phyloP scores from a whole-genome alignment of 371 early-diverging fungal species.

The Mortierella polycephala region DNA sequence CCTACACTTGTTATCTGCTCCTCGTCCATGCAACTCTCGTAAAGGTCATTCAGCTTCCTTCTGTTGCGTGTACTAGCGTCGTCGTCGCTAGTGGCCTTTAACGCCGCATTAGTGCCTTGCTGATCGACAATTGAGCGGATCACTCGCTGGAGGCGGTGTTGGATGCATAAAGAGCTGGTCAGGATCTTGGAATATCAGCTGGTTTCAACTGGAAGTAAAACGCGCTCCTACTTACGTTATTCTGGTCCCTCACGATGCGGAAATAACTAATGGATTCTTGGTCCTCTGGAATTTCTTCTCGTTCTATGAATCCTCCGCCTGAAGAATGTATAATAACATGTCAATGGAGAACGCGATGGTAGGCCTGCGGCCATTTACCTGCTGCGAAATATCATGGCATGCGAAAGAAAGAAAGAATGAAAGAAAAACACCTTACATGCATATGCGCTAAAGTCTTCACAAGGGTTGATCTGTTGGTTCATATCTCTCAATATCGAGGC shows the following conservation, averaged over 20 bases:
- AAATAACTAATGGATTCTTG: constrained; percentile 58
- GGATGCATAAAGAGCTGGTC: neutral
- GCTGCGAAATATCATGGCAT: neutral
- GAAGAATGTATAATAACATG: constrained; percentile 1
- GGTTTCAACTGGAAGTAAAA: constrained; percentile 15
- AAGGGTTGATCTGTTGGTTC: constrained; percentile 60
- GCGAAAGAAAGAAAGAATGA: neutral
- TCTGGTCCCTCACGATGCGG: constrained; percentile 56
- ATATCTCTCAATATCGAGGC: constrained; percentile 64
- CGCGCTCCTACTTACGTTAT: constrained; percentile 54
- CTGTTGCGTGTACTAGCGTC: constrained; percentile 59
- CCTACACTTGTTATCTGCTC: constrained; percentile 58
- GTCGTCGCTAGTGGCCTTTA: constrained; percentile 12
- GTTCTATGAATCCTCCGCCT: constrained; percentile 63
- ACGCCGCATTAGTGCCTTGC: constrained; percentile 3
- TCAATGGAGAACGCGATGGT: neutral
- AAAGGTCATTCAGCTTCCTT: constrained; percentile 60
- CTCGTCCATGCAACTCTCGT: constrained; percentile 69
- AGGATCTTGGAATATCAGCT: neutral
- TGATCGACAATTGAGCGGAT: constrained; percentile 39
- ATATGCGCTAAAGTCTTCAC: constrained; percentile 65
- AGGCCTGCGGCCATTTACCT: constrained; percentile 13
- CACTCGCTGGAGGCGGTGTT: constrained; percentile 49
- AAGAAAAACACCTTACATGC: constrained; percentile 61
- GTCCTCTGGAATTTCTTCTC: constrained; percentile 63